These are phyloP conservation scores for Nyctanthes arbortristis DNA, from an alignment of 257 asterid species.

Conservation along the genomic window DNA sequence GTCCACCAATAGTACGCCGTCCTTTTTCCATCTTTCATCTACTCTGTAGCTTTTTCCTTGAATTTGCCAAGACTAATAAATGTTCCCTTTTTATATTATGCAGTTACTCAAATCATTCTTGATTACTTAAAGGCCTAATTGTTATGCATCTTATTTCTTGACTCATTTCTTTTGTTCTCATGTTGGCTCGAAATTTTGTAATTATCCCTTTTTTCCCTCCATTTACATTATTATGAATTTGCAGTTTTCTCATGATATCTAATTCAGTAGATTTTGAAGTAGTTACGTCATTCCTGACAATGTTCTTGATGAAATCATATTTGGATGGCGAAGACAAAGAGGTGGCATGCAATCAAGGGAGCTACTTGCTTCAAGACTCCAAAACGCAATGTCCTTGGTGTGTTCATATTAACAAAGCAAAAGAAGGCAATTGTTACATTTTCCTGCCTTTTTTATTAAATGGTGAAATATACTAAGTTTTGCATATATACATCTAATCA, in stretches of 20 bases:
- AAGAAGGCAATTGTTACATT: slow-evolving; percentile 13
- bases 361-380: slow-evolving; percentile 80
- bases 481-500: no score
- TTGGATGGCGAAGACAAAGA: slow-evolving; percentile 93
- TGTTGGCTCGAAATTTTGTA: slow-evolving; percentile 9
- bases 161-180: neutral
- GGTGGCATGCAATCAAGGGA: slow-evolving; percentile 75
- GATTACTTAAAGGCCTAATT: no score
- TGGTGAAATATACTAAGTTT: no score
- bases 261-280: slow-evolving; percentile 28
- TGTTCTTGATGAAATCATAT: slow-evolving; percentile 81
- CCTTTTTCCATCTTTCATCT: slow-evolving; percentile 8
- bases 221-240: no score
- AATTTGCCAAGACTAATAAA: slow-evolving; percentile 2
- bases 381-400: slow-evolving; percentile 83
- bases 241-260: no score
- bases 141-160: no score
- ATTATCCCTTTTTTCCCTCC: slow-evolving; percentile 7
- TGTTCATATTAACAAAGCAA: slow-evolving; percentile 10
- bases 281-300: slow-evolving; percentile 90
- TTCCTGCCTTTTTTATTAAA: no score
- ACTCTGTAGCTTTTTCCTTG: slow-evolving; percentile 1
- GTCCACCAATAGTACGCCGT: neutral
- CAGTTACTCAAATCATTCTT: slow-evolving; percentile 2
- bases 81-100: neutral